Conservation (phyloP, 805 yeast species). For the Candida broadrunensis region DNA sequence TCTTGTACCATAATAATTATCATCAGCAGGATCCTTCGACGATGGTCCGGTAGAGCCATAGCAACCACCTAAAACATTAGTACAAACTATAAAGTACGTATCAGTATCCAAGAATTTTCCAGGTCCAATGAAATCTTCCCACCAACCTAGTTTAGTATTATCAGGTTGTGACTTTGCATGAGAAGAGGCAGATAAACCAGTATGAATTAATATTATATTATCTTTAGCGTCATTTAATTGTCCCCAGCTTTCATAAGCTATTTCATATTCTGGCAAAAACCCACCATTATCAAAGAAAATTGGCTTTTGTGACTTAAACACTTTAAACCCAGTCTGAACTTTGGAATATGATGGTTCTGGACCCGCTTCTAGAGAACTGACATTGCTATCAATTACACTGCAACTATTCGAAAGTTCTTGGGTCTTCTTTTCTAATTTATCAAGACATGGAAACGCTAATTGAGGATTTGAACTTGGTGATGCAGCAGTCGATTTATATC, state of each 20-base stretch:
- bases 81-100: conserved; percentile 79
- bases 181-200: conserved; percentile 90
- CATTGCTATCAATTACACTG: conserved; percentile 9
- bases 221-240: conserved; percentile 54
- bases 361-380: conserved; percentile 53
- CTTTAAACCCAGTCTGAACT: conserved; percentile 64
- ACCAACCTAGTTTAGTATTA: conserved; percentile 83
- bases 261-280: conserved; percentile 62
- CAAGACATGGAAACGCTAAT: conserved; percentile 81
- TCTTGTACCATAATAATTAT: conserved; percentile 71
- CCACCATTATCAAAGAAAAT: conserved; percentile 82
- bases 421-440: conserved; percentile 61
- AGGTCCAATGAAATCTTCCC: conserved; percentile 93
- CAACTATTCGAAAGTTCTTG: conserved; percentile 17
- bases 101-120: conserved; percentile 76
- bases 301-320: conserved; percentile 54
- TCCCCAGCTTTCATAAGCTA: conserved; percentile 97
- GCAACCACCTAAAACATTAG: conserved; percentile 92
- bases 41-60: conserved; percentile 95
- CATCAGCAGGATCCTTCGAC: conserved; percentile 67
- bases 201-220: conserved; percentile 79
- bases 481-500: conserved; percentile 2
- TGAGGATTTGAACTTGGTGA: conserved; percentile 53
- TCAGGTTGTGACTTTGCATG: conserved; percentile 81
- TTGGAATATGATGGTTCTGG: conserved; percentile 85